Evolutionary conservation across 2,329 filamentous ascomycete species (phyloP), one percentile per base, ranked within the genome.

Genomic region (Phoma sp.): DNA sequence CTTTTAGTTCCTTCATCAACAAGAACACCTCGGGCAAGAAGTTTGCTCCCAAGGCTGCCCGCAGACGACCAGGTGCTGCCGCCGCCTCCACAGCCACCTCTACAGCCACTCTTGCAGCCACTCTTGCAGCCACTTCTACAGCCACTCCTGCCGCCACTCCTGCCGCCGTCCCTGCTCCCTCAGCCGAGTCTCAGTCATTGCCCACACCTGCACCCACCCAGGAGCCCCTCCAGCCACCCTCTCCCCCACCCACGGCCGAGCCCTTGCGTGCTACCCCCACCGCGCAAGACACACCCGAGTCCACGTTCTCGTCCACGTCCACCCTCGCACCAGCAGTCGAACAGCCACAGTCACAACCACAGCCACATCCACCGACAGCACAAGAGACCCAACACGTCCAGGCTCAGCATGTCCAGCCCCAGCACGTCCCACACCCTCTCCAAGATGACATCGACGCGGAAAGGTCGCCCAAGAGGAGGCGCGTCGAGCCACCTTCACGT

Each of bases 41-140:
- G 64, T 77, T 80, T 55, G 78, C 77, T 4, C 80, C 81, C 35
- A 82, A 81, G 61, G 77, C 74, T 43, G 72, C 75, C 27, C 73
- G 74, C 36, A 76, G 80, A 45, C 73, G 79, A 27, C 76, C 79
- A 39, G 67, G 70, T 7, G 56, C 68, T 21, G 51, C 62, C 24
- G 58, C 71, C 1, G 7, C 40, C 17, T 17, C 17, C 17, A 17
- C 17, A 17, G 17, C 17, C 17, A 17, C 17, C 17, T 17, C 17
- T 17, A 17, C 17, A 17, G 17, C 17, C 17, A 17, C 17, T 17
- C 17, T 17, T 10, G 27, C 53, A 27, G 27, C 10, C 2, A 3
- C 27, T 29, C 7, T 3, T 10, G 27, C 10, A 7, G 8, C 27
- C 10, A 9, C 1, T 9, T 46, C 63, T 24, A 46, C 63, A 55